A percentile compares a stretch with the other conserved stretches of the same genome.
Evolutionary conservation across 169 alveolate genomes (phyloP).

Genomic region (Prorocentrum cordatum): DNA sequence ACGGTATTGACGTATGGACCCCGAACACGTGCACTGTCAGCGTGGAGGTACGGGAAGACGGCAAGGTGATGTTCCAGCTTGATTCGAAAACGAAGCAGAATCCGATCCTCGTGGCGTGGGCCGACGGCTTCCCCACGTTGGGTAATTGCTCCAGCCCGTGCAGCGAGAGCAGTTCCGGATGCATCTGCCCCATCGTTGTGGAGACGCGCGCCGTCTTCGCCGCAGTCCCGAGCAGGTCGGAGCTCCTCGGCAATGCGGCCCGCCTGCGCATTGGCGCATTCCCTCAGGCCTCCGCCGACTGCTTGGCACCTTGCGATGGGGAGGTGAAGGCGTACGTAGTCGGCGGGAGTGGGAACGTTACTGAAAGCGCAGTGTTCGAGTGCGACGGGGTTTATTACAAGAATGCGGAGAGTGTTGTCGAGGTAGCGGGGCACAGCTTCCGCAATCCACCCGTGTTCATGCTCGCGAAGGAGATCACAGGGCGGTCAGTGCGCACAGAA

Average conservation of each 20-base stretch:
- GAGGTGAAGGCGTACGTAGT: background rate
- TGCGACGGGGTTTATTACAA: constrained; percentile 15
- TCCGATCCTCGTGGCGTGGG: constrained; percentile 2
- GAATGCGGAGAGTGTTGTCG: constrained; percentile 15
- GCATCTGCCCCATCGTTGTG: background rate
- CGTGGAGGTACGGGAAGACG: background rate
- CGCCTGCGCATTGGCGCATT: too few species aligned
- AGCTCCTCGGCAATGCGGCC: too few species aligned
- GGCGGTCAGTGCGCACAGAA: background rate
- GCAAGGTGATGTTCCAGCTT: background rate
- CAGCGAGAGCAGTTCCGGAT: too few species aligned
- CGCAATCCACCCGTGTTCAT: constrained; percentile 40
- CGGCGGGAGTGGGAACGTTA: background rate
- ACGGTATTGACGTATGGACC: constrained; percentile 10
- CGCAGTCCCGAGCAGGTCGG: background rate
- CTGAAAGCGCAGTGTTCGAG: background rate
- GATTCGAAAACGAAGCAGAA: background rate
- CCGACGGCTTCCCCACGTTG: too few species aligned
- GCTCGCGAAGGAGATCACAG: background rate
- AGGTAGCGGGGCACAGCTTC: constrained; percentile 8
- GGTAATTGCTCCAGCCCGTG: too few species aligned
- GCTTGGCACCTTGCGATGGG: constrained; percentile 9
- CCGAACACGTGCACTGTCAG: background rate
- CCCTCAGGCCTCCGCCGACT: too few species aligned
- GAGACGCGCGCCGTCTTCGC: constrained; percentile 24